Base-by-base conservation (phyloP, 345 rosid species). In the Eucalyptus cloeziana region DNA sequence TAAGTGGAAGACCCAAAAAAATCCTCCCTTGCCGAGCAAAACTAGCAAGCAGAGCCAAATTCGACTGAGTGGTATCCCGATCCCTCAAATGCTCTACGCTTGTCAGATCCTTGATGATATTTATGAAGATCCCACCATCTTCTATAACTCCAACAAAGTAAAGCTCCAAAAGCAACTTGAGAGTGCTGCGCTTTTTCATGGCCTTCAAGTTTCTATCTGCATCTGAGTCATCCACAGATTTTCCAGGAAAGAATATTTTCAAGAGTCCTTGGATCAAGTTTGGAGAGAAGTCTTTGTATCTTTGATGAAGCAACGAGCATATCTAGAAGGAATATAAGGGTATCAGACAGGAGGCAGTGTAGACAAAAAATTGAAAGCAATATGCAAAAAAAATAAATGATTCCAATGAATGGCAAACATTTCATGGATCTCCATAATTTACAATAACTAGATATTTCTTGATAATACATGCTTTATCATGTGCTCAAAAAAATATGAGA, bases 11-110 rank as follows among this genome's bases (percentile, higher is more conserved):
- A 71, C 99, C 99, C 64, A 97, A 90, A 91, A 98, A 97, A 67
- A 95, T 92, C 94, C 99, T 95, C 86, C 98, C 99, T 96, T 98
- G 99, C 79, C 98, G 94, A 93, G 99, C 99, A 94, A 98, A 98
- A 94, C 98, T 95, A 89, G 96, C 95, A 88, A 98, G 98, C 89
- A 98, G 97, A 76, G 99, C 96, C 91, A 97, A 91, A 92, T 98
- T 98, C 87, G 99, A 94, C 80, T 95, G 99, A 89, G 99, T 96
- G 51, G 96, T 87, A 94, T 97, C 99, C 83, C 97, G 93, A 91
- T 98, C 99, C 93, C 96, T 98, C 91, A 97, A 91, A 90, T 95
- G 95, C 90, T 98, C 99, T 79, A 88, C 52, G 91, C 96, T 94
- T 49, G 97, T 93, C 92, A 96, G 97, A 92, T 98, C 99, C 94